Percentiles rank a stretch among this genome's conserved stretches.
These are phyloP conservation scores for Aspergillus nanangensis DNA, from an alignment of 495 filamentous ascomycete species.

Conservation along the genomic window DNA sequence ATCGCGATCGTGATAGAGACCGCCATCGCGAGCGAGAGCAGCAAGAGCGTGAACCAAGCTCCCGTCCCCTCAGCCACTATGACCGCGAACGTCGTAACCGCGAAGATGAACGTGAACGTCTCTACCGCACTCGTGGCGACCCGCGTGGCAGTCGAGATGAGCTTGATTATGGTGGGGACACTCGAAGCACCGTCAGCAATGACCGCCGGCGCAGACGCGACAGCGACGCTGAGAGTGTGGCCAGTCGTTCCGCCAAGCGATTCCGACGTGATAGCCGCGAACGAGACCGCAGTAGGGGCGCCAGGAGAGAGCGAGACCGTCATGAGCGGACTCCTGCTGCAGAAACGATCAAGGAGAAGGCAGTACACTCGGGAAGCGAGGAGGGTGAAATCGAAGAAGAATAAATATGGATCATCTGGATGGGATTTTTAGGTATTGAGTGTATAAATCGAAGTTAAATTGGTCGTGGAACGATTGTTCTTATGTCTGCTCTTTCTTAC, in stretches of 20 bases:
- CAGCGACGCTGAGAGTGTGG: constrained; percentile 69
- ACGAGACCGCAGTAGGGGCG: constrained; percentile 50
- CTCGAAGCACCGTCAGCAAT: constrained; percentile 53
- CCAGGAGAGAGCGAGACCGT: constrained; percentile 60
- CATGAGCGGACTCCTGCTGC: constrained; percentile 48
- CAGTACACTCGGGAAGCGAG: constrained; percentile 82
- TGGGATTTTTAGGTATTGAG: too few species aligned
- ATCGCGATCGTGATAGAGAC: constrained; percentile 53
- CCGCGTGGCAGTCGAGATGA: constrained; percentile 70
- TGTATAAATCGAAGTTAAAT: too few species aligned
- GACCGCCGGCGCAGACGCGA: constrained; percentile 59
- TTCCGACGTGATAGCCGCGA: constrained; percentile 42
- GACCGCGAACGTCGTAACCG: constrained; percentile 72
- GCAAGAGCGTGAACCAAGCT: constrained; percentile 50
- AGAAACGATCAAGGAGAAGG: constrained; percentile 58
- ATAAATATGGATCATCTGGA: too few species aligned
- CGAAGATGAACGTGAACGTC: constrained; percentile 78
- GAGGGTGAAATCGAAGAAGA: constrained; percentile 98
- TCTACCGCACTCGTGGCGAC: constrained; percentile 79
- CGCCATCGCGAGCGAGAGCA: constrained; percentile 36
- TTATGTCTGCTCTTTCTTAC: too few species aligned
- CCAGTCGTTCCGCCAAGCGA: constrained; percentile 53
- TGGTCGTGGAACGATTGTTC: too few species aligned
- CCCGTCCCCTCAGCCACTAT: constrained; percentile 46
- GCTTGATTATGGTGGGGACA: constrained; percentile 83